Evolutionary conservation across 2,329 filamentous ascomycete genomes (phyloP).

Genomic region (Fusarium tuaranense): DNA sequence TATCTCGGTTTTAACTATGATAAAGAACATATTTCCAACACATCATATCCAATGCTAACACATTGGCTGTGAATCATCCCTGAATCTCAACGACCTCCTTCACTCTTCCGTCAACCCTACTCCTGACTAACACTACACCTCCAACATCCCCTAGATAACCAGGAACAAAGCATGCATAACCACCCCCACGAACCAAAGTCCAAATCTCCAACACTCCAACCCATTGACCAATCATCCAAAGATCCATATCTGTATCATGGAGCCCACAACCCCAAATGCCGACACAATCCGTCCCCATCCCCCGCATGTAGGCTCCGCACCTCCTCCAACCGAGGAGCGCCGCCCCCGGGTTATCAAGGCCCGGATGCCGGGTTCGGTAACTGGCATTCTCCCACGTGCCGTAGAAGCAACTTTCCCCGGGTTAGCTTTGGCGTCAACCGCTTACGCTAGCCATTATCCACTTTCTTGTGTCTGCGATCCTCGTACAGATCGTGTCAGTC

Average conservation of each 20-base stretch:
- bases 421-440: conserved; percentile 10
- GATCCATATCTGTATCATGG: neutral
- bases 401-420: neutral
- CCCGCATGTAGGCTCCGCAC: neutral
- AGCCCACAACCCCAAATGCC: neutral
- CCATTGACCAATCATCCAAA: neutral
- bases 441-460: conserved; percentile 4
- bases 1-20: too few species aligned
- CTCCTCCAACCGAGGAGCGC: neutral
- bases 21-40: too few species aligned
- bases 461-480: neutral
- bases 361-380: neutral
- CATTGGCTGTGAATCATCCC: neutral
- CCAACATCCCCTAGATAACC: neutral
- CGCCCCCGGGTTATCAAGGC: neutral
- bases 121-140: neutral
- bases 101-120: neutral
- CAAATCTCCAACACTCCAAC: neutral
- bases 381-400: neutral
- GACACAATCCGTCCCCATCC: neutral
- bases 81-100: neutral
- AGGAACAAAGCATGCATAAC: neutral
- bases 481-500: neutral
- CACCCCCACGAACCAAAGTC: neutral
- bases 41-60: too few species aligned